phyloP scores from a whole-genome alignment of 2,329 filamentous ascomycete genomes.

The Fusarium cicatricum region DNA sequence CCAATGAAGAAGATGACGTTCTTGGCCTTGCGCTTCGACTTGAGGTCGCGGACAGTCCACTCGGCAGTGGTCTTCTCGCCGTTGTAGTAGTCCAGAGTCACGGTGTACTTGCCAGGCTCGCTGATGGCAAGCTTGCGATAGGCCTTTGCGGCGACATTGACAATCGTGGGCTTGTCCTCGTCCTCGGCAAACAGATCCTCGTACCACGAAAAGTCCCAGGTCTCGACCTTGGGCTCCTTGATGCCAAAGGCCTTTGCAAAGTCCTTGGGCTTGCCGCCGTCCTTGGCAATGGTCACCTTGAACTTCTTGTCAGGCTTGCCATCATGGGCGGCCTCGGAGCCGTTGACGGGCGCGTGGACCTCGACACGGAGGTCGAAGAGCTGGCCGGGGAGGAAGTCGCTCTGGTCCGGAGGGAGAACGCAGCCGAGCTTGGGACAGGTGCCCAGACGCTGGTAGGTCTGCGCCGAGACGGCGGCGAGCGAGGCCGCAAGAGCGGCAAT shows the following conservation, averaged over 20 bases:
- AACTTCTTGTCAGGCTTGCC: conserved; percentile 77
- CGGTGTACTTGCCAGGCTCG: conserved; percentile 81
- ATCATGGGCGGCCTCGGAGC: conserved; percentile 76
- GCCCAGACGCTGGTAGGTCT: conserved; percentile 68
- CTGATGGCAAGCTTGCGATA: conserved; percentile 80
- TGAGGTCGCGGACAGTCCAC: conserved; percentile 79
- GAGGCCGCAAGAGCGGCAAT: conserved; percentile 47
- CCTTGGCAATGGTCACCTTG: conserved; percentile 76
- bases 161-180: conserved; percentile 71
- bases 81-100: conserved; percentile 78
- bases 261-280: conserved; percentile 60
- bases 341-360: conserved; percentile 82
- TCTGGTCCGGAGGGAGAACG: conserved; percentile 68
- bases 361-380: conserved; percentile 86
- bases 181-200: conserved; percentile 85
- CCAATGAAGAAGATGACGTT: conserved; percentile 89
- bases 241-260: conserved; percentile 74
- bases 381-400: conserved; percentile 85
- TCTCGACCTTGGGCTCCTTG: conserved; percentile 76
- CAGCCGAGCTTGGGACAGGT: conserved; percentile 67
- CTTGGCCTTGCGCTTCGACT: conserved; percentile 77
- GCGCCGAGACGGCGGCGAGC: conserved; percentile 55
- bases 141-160: conserved; percentile 82
- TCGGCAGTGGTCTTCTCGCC: conserved; percentile 75
- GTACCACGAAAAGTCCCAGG: conserved; percentile 85